Percentiles rank a stretch among this genome's conserved stretches.
Evolutionary conservation across 192 early-diverging fungal species (phyloP).

Genomic region (Lunasporangiospora selenospora): DNA sequence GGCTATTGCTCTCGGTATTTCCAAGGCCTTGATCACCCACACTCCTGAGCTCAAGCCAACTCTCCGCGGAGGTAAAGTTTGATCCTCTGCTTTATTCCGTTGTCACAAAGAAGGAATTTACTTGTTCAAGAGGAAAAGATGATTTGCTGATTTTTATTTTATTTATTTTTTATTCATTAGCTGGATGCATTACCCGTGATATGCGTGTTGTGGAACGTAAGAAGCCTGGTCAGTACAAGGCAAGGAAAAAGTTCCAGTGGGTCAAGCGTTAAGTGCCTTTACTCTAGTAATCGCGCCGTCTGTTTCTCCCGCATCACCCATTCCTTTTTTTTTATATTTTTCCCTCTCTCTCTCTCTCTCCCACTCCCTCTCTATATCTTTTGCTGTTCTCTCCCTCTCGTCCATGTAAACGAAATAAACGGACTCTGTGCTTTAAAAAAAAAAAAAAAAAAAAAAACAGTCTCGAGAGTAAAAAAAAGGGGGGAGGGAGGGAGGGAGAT

Average conservation of each 20-base stretch:
- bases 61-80: conserved; percentile 56
- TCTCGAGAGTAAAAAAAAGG: too few species aligned
- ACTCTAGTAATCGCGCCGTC: too few species aligned
- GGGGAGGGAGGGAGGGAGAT: too few species aligned
- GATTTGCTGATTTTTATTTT: background rate
- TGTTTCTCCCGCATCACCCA: too few species aligned
- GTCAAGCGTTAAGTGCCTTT: conserved; percentile 53
- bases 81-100: background rate
- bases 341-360: too few species aligned
- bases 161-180: conserved; percentile 32
- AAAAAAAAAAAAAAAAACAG: too few species aligned
- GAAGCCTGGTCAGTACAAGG: conserved; percentile 94
- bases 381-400: too few species aligned
- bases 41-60: conserved; percentile 62
- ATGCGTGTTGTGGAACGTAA: conserved; percentile 91
- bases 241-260: conserved; percentile 72
- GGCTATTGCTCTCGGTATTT: conserved; percentile 84
- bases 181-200: conserved; percentile 67
- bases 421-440: too few species aligned
- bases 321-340: too few species aligned
- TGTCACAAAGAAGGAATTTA: too few species aligned
- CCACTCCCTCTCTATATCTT: too few species aligned
- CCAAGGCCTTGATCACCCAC: conserved; percentile 72
- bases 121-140: background rate
- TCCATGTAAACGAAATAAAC: too few species aligned